phyloP scores from a whole-genome alignment of 2,329 filamentous ascomycete genomes.

The Fusarium austroafricanum region DNA sequence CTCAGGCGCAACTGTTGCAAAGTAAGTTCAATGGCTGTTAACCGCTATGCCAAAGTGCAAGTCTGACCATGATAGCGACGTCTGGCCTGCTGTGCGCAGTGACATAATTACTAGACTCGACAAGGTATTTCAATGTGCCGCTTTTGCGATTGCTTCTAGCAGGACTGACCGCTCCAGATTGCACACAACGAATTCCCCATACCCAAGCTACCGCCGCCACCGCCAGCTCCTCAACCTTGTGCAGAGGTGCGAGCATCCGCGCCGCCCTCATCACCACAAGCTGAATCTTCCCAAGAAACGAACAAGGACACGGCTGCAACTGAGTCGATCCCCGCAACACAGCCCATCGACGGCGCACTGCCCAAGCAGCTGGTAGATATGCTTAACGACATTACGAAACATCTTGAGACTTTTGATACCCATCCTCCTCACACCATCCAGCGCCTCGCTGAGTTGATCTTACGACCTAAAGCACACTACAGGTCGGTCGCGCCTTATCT shows the following conservation, averaged over 20 bases:
- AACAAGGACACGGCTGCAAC: conserved; percentile 76
- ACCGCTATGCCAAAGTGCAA: conserved; percentile 22
- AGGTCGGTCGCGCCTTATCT: conserved; percentile 85
- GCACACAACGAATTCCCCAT: conserved; percentile 80
- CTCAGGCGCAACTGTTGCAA: conserved; percentile 64
- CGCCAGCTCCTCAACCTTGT: conserved; percentile 54
- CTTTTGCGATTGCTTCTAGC: background rate
- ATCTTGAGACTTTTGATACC: conserved; percentile 75
- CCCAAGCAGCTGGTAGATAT: conserved; percentile 73
- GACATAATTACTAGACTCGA: conserved; percentile 76
- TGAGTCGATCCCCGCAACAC: conserved; percentile 51
- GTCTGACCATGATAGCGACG: conserved; percentile 62
- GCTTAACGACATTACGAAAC: conserved; percentile 68
- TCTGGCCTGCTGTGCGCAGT: conserved; percentile 76
- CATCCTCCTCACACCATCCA: conserved; percentile 94
- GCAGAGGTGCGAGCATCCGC: conserved; percentile 59
- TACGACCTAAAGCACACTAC: conserved; percentile 83
- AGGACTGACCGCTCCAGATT: conserved; percentile 65
- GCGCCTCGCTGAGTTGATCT: conserved; percentile 86
- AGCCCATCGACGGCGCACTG: conserved; percentile 59
- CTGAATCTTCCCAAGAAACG: conserved; percentile 64
- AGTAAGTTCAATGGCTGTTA: conserved; percentile 56
- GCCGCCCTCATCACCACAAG: conserved; percentile 55
- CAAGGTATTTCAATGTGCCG: conserved; percentile 55
- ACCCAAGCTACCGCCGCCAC: conserved; percentile 65